Conservation (phyloP, 768 basidiomycete species). For the Rhodotorula toruloides region DNA sequence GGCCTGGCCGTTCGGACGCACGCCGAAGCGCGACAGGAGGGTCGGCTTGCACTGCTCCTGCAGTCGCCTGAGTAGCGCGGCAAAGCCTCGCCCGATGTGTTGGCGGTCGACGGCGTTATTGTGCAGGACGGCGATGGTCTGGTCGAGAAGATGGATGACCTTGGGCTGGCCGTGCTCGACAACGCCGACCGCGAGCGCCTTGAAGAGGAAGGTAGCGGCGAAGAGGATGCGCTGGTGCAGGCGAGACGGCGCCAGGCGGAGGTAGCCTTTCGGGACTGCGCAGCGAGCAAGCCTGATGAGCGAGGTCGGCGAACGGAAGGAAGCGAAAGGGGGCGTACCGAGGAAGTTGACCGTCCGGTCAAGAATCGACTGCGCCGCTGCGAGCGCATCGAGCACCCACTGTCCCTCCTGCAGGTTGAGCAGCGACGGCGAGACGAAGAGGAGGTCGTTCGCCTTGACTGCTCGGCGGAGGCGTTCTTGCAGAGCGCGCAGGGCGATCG, state of each 20-base stretch:
- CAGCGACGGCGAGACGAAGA: constrained; percentile 34
- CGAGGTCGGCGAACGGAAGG: too few relatives aligned
- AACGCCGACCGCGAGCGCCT: constrained; percentile 36
- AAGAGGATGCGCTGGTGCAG: constrained; percentile 36
- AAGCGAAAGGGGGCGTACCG: too few relatives aligned
- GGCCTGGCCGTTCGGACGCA: constrained; percentile 1
- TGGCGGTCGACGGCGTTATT: constrained; percentile 20
- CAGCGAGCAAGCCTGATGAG: too few relatives aligned
- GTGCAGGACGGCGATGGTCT: constrained; percentile 28
- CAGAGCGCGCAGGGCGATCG: constrained; percentile 30
- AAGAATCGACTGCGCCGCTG: constrained; percentile 36
- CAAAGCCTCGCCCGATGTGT: constrained; percentile 31
- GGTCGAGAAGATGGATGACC: constrained; percentile 24
- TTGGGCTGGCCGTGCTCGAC: constrained; percentile 36
- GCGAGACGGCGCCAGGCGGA: constrained; percentile 25
- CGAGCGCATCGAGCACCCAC: constrained; percentile 35
- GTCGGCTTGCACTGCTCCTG: constrained; percentile 36
- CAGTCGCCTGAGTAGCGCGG: constrained; percentile 26
- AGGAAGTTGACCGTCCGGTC: constrained; percentile 32
- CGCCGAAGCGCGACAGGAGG: constrained; percentile 29
- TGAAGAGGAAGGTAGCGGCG: constrained; percentile 36
- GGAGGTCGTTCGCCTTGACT: constrained; percentile 27
- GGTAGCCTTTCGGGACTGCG: constrained; percentile 30
- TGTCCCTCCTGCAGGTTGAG: constrained; percentile 37
- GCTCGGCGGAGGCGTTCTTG: constrained; percentile 26